Conservation (phyloP, 129 eudicot species). For the Flaveria robusta region DNA sequence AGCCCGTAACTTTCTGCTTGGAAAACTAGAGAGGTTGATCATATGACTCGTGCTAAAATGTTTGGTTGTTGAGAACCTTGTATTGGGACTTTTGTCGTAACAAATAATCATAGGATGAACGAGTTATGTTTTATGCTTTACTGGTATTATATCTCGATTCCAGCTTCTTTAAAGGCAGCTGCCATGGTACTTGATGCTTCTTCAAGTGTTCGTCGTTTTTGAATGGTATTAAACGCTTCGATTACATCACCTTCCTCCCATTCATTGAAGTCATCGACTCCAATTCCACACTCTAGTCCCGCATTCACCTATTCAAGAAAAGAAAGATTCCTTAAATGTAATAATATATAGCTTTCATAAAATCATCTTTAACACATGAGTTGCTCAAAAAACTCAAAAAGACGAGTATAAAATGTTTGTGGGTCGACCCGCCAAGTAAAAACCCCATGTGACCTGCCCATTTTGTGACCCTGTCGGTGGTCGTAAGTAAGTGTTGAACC, state of each 20-base stretch:
- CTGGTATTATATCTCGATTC: conserved; percentile 42
- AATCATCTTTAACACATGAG: neutral
- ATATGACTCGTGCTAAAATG: conserved; percentile 28
- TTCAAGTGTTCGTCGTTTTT: conserved; percentile 80
- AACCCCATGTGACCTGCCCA: too few species aligned
- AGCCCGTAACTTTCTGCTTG: conserved; percentile 21
- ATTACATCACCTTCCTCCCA: conserved; percentile 77
- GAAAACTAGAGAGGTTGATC: conserved; percentile 9
- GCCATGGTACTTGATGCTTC: conserved; percentile 90
- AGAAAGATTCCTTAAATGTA: neutral
- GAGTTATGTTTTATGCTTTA: conserved; percentile 7
- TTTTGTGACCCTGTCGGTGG: neutral
- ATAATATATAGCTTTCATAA: neutral
- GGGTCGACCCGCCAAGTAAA: neutral
- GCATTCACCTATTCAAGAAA: conserved; percentile 67
- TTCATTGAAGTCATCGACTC: conserved; percentile 63
- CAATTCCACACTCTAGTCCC: conserved; percentile 94
- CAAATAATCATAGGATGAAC: conserved; percentile 20
- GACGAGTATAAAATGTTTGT: neutral
- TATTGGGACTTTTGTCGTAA: conserved; percentile 16
- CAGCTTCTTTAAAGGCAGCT: conserved; percentile 67
- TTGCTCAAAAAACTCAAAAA: neutral
- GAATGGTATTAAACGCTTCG: conserved; percentile 67
- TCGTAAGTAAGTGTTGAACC: neutral
- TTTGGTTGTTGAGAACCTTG: conserved; percentile 24